Evolutionary conservation across 2,329 filamentous ascomycete genomes (phyloP).

Genomic region (Fusarium newnesense): DNA sequence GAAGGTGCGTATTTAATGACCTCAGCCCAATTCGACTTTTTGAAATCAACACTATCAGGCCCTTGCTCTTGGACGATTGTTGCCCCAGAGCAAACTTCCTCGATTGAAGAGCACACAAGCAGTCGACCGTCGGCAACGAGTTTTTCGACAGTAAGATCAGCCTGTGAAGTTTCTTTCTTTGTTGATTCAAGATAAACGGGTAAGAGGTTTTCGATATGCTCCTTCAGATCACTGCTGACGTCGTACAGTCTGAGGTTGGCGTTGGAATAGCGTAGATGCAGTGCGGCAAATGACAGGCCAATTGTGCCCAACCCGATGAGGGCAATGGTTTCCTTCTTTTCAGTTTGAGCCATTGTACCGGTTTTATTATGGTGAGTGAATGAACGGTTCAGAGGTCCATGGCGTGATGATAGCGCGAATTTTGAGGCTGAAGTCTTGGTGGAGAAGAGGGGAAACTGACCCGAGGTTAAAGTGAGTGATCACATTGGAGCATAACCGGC

Average conservation of each 20-base stretch:
- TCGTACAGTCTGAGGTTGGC: constrained; percentile 24
- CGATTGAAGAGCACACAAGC: constrained; percentile 14
- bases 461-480: constrained; percentile 12
- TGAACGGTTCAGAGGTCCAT: too few species aligned
- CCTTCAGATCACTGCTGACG: constrained; percentile 23
- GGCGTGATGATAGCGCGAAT: neutral
- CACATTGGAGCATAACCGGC: neutral
- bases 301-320: constrained; percentile 33
- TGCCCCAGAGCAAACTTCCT: constrained; percentile 16
- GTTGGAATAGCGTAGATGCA: constrained; percentile 29
- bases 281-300: constrained; percentile 25
- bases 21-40: constrained; percentile 25
- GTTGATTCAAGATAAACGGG: constrained; percentile 20
- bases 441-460: constrained; percentile 21
- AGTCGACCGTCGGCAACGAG: constrained; percentile 9
- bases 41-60: constrained; percentile 32
- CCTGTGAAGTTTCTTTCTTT: neutral
- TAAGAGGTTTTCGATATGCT: constrained; percentile 22
- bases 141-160: accelerated
- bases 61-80: constrained; percentile 37
- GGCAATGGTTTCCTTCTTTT: constrained; percentile 19
- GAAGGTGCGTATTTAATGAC: neutral
- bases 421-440: neutral
- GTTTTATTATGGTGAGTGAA: neutral
- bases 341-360: neutral